phyloP scores from a whole-genome alignment of 1,139 yeast species.

The Pneumocystis murina region DNA sequence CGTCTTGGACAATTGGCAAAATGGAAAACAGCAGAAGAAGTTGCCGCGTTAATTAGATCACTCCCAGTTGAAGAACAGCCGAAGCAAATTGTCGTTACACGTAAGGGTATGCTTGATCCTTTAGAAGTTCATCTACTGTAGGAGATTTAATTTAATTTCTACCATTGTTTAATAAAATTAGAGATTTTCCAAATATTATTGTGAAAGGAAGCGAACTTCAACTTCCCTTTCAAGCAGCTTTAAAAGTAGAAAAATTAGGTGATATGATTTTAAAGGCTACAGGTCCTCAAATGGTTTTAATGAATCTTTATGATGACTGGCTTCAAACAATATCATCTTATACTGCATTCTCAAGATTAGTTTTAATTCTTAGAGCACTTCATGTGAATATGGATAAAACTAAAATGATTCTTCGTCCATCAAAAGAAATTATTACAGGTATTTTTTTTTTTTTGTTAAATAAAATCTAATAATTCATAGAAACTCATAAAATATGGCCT shows the following conservation, averaged over 20 bases:
- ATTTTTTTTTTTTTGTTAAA: background rate
- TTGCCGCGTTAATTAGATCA: constrained; percentile 77
- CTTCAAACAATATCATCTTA: constrained; percentile 63
- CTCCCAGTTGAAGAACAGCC: constrained; percentile 92
- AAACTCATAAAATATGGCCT: constrained; percentile 85
- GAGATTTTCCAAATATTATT: constrained; percentile 80
- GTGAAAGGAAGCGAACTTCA: constrained; percentile 81
- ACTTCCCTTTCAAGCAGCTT: constrained; percentile 76
- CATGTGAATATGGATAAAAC: constrained; percentile 67
- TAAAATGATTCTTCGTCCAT: constrained; percentile 62
- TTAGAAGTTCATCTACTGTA: constrained; percentile 81
- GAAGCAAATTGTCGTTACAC: constrained; percentile 72
- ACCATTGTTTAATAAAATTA: background rate
- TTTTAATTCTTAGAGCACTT: constrained; percentile 64
- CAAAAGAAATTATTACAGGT: constrained; percentile 48
- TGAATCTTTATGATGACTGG: constrained; percentile 94
- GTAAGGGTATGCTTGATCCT: constrained; percentile 89
- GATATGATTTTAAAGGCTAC: constrained; percentile 72
- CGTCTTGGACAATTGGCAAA: constrained; percentile 86
- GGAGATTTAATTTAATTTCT: background rate
- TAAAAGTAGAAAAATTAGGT: constrained; percentile 66
- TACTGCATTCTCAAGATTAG: constrained; percentile 83
- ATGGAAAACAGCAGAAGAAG: constrained; percentile 98
- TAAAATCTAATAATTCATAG: background rate
- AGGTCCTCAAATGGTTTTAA: constrained; percentile 84